A percentile compares a stretch with the other conserved stretches of the same genome.
Conservation (phyloP, 2,329 filamentous ascomycete species). For the Ophioceras dolichostomum region DNA sequence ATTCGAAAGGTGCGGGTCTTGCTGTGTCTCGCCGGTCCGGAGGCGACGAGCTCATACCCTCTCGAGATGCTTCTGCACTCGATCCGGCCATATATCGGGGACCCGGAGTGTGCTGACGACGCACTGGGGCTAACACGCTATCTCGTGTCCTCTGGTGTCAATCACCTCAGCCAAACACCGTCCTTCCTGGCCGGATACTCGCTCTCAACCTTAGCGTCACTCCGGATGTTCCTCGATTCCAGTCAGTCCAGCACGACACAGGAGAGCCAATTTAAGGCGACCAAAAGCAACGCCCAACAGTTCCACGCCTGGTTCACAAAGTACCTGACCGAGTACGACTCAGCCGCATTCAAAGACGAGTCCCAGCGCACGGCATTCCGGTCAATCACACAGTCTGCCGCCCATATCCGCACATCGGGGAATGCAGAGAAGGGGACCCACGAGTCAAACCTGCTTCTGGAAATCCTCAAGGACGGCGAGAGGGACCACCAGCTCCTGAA, state of each 20-base stretch:
- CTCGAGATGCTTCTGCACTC: conserved; percentile 83
- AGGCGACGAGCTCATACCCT: conserved; percentile 67
- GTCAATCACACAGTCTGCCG: conserved; percentile 56
- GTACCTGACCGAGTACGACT: conserved; percentile 53
- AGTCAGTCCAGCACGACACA: conserved; percentile 72
- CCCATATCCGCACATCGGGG: conserved; percentile 52
- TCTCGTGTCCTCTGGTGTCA: conserved; percentile 55
- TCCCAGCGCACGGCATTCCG: conserved; percentile 45
- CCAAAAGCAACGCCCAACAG: conserved; percentile 58
- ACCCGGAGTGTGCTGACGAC: conserved; percentile 83
- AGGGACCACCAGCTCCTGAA: conserved; percentile 54
- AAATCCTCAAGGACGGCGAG: conserved; percentile 63
- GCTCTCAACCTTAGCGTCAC: conserved; percentile 65
- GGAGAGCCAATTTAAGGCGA: conserved; percentile 68
- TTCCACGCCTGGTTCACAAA: conserved; percentile 72
- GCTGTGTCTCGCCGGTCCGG: conserved; percentile 61
- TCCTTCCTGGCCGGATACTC: conserved; percentile 73
- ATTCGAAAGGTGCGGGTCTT: conserved; percentile 77
- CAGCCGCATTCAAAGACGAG: conserved; percentile 34
- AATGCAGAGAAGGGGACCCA: conserved; percentile 57
- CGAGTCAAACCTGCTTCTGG: conserved; percentile 72
- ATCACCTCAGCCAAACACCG: conserved; percentile 51
- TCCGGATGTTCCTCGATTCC: conserved; percentile 63
- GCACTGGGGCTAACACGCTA: conserved; percentile 79
- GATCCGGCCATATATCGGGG: conserved; percentile 64